Conservation (phyloP, 768 basidiomycete species). For the Nidularia pulvinata region DNA sequence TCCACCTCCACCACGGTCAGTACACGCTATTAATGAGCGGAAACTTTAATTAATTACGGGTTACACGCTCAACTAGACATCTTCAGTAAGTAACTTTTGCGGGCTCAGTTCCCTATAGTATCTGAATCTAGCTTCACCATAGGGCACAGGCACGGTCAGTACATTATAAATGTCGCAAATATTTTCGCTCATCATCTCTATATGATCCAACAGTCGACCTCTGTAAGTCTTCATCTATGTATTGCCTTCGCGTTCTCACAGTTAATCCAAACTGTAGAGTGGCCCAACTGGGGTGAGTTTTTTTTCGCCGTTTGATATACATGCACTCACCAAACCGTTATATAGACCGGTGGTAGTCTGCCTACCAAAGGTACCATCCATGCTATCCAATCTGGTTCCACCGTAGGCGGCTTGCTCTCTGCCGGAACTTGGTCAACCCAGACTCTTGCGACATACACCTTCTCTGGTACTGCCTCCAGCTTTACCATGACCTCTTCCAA, state of each 20-base stretch:
- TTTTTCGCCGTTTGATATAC: not conserved
- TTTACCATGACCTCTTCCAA: constrained; percentile 63
- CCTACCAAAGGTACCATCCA: constrained; percentile 47
- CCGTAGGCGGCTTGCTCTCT: constrained; percentile 51
- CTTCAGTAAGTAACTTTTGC: not conserved
- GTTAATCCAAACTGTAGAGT: not conserved
- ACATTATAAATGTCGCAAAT: no score
- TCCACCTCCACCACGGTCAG: constrained; percentile 24
- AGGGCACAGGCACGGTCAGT: no score
- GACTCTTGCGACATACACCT: constrained; percentile 54
- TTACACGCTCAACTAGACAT: no score
- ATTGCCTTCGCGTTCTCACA: not conserved
- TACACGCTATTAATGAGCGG: not conserved
- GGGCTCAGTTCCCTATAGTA: no score
- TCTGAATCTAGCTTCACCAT: no score
- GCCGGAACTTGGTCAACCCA: constrained; percentile 62
- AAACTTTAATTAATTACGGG: not conserved
- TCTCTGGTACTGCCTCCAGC: constrained; percentile 43
- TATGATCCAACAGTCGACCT: constrained; percentile 11
- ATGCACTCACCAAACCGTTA: not conserved
- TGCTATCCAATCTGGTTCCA: constrained; percentile 30
- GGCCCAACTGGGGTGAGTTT: constrained; percentile 12
- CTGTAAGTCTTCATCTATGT: constrained; percentile 6
- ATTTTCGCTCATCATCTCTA: no score
- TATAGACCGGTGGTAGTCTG: constrained; percentile 21